These are phyloP conservation scores for Pseudocercospora pini-densiflorae DNA, from an alignment of 2,329 filamentous ascomycete species.

Conservation along the genomic window DNA sequence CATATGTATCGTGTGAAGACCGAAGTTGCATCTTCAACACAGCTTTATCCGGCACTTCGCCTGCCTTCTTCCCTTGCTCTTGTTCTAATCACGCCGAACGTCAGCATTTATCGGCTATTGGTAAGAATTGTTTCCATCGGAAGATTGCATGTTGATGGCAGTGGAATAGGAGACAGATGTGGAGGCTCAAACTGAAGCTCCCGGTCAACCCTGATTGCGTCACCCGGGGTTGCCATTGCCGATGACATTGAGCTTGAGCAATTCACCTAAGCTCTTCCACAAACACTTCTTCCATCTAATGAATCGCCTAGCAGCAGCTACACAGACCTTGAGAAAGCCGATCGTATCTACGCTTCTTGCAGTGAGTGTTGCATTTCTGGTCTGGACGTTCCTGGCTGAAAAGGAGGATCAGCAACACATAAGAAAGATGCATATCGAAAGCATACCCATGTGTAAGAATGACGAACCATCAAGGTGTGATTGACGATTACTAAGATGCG, in stretches of 20 bases:
- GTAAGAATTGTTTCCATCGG: neutral
- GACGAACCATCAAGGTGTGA: conserved; percentile 35
- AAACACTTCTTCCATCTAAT: conserved; percentile 14
- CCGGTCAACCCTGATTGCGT: neutral
- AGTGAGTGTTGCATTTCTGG: conserved; percentile 31
- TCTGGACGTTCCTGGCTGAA: conserved; percentile 30
- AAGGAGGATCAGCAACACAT: conserved; percentile 24
- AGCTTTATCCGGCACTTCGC: neutral
- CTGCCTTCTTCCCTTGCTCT: neutral
- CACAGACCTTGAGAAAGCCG: conserved; percentile 25
- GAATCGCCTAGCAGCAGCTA: conserved; percentile 26
- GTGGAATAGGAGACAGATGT: neutral
- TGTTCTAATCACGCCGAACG: neutral
- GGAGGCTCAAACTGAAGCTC: neutral
- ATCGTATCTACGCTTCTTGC: conserved; percentile 24
- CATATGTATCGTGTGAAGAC: neutral
- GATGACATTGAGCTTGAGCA: neutral
- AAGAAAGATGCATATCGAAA: conserved; percentile 76
- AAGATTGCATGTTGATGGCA: neutral
- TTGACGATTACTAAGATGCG: conserved; percentile 18
- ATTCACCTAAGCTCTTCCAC: neutral
- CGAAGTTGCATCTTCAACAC: neutral
- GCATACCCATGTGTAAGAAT: conserved; percentile 82
- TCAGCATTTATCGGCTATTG: neutral
- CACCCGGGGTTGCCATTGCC: neutral